A percentile compares a stretch with the other conserved stretches of the same genome.
phyloP scores from a whole-genome alignment of 371 early-diverging fungal species.

The Mucor piriformis region DNA sequence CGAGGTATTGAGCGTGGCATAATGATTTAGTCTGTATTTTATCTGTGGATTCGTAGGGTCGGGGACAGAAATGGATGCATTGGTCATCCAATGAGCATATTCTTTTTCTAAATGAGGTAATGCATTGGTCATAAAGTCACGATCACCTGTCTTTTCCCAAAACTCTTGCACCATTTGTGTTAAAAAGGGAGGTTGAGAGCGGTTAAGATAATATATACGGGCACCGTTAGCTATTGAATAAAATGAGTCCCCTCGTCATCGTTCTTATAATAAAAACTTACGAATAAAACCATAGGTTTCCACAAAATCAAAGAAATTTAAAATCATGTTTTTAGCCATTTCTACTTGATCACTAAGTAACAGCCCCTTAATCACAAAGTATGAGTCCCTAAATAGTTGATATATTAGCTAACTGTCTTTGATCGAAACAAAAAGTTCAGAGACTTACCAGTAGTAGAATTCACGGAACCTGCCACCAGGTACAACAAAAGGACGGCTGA shows the following conservation, averaged over 20 bases:
- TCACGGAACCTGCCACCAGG: conserved; percentile 94
- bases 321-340: conserved; percentile 63
- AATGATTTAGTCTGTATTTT: conserved; percentile 53
- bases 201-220: conserved; percentile 83
- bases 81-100: conserved; percentile 68
- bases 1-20: conserved; percentile 51
- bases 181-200: conserved; percentile 89
- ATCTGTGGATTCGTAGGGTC: conserved; percentile 15
- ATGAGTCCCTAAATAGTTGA: conserved; percentile 64
- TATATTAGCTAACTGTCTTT: background rate
- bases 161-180: conserved; percentile 74
- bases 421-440: background rate
- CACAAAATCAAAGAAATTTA: conserved; percentile 74
- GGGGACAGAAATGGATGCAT: conserved; percentile 53
- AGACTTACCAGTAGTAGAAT: conserved; percentile 81
- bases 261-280: conserved; percentile 27
- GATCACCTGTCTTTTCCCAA: conserved; percentile 58
- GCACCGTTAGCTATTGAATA: conserved; percentile 87
- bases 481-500: conserved; percentile 74
- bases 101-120: conserved; percentile 69
- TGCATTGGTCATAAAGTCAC: conserved; percentile 48
- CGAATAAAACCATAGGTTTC: conserved; percentile 79
- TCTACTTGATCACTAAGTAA: conserved; percentile 64
- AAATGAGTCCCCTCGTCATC: too few species aligned
- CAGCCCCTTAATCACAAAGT: conserved; percentile 83